Conservation (phyloP, 2,329 filamentous ascomycete genomes). For the Verruconis gallopava region DNA sequence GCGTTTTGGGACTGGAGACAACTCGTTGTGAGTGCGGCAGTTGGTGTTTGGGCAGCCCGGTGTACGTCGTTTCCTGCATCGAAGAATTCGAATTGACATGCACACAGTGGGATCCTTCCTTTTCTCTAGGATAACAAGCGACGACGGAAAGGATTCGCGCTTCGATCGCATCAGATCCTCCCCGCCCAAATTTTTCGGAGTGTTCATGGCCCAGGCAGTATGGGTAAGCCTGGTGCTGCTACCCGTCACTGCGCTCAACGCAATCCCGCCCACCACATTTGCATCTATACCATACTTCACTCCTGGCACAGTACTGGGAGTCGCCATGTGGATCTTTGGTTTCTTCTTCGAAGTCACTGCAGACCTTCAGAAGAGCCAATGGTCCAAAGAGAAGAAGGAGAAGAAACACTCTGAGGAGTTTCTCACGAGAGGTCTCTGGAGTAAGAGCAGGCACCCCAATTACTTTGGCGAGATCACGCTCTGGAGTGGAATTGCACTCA, state of each 20-base stretch:
- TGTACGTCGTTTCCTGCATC: slow-evolving; percentile 27
- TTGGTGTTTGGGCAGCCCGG: slow-evolving; percentile 49
- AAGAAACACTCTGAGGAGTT: slow-evolving; percentile 58
- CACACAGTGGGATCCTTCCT: slow-evolving; percentile 49
- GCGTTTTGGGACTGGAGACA: slow-evolving; percentile 45
- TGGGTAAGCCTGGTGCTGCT: slow-evolving; percentile 49
- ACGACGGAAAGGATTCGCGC: slow-evolving; percentile 45
- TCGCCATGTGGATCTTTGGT: slow-evolving; percentile 46
- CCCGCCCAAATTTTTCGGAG: slow-evolving; percentile 39
- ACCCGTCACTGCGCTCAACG: slow-evolving; percentile 51
- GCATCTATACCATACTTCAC: slow-evolving; percentile 30
- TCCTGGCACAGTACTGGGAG: slow-evolving; percentile 38
- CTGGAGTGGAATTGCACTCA: slow-evolving; percentile 54
- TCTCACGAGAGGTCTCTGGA: slow-evolving; percentile 50
- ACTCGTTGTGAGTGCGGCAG: slow-evolving; percentile 39
- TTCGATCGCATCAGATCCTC: slow-evolving; percentile 42
- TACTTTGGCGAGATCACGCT: slow-evolving; percentile 61
- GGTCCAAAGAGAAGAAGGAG: slow-evolving; percentile 46
- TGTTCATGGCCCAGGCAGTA: slow-evolving; percentile 48
- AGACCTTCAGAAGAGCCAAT: slow-evolving; percentile 50
- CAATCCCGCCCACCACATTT: slow-evolving; percentile 38
- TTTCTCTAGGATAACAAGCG: slow-evolving; percentile 45
- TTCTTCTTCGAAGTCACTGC: slow-evolving; percentile 48
- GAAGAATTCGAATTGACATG: neutral
- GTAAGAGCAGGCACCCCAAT: slow-evolving; percentile 50